Conservation (phyloP, 1,284 basidiomycete genomes). For the Ustilago hordei region DNA sequence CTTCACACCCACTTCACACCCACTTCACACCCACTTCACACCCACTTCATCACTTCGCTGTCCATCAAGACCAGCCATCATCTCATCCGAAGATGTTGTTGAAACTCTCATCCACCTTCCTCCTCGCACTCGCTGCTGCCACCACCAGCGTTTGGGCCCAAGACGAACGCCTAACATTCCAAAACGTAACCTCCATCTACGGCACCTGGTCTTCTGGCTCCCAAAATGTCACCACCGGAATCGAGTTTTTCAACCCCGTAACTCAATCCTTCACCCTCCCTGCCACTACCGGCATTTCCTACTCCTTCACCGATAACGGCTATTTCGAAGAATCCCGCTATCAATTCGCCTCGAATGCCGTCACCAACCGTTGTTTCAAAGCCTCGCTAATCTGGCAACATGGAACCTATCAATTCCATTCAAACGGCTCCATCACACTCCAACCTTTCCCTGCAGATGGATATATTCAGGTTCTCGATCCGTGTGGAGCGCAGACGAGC, state of each 20-base stretch:
- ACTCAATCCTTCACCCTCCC: conserved; percentile 62
- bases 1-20: no score
- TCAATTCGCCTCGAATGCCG: conserved; percentile 57
- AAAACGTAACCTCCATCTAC: conserved; percentile 47
- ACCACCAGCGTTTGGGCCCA: conserved; percentile 4
- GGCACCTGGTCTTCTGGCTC: conserved; percentile 67
- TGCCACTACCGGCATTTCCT: conserved; percentile 59
- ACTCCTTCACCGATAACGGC: conserved; percentile 66
- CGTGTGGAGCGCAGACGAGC: conserved; percentile 56
- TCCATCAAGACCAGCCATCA: not conserved
- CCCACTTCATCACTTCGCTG: not conserved
- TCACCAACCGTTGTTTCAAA: conserved; percentile 61
- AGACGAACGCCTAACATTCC: conserved; percentile 24
- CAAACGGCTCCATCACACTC: conserved; percentile 59
- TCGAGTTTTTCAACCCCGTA: conserved; percentile 67
- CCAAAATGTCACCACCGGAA: conserved; percentile 61
- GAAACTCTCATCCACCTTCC: not conserved
- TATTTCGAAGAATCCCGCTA: conserved; percentile 62
- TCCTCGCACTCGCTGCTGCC: not conserved
- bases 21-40: no score
- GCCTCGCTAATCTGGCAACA: conserved; percentile 67
- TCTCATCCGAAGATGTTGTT: not conserved
- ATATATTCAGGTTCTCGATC: conserved; percentile 60
- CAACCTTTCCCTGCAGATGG: conserved; percentile 60
- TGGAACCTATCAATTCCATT: conserved; percentile 61